Conservation (phyloP, 1,139 yeast genomes). For the Yamadazyma triangularis region DNA sequence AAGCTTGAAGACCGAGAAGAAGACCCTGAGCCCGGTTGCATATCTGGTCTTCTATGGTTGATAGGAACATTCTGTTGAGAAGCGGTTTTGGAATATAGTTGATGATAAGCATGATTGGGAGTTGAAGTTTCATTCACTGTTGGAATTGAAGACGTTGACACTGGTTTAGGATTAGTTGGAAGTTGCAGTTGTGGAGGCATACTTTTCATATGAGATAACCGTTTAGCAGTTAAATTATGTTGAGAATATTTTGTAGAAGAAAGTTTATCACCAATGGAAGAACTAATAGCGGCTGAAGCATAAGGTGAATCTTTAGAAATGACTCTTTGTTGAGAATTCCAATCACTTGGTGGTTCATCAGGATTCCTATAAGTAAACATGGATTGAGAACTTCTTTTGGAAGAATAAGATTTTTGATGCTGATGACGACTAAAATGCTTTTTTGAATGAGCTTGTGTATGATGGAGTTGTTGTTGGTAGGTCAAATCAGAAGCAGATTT, state of each 20-base stretch:
- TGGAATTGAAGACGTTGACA: too few species aligned
- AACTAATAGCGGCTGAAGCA: conserved; percentile 12
- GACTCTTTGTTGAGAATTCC: conserved; percentile 1
- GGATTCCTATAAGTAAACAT: conserved; percentile 12
- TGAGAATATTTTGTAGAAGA: conserved; percentile 13
- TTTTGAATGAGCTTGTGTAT: neutral
- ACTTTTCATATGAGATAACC: conserved; percentile 13
- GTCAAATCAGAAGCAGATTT: neutral
- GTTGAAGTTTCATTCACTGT: too few species aligned
- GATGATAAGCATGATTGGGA: too few species aligned
- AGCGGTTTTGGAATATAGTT: too few species aligned
- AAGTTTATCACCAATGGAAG: conserved; percentile 14
- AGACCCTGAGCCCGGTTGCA: too few species aligned
- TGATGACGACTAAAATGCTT: conserved; percentile 3
- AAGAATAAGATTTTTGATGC: neutral
- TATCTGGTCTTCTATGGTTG: too few species aligned
- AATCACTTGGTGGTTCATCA: conserved; percentile 8
- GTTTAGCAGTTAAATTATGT: conserved; percentile 15
- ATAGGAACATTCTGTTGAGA: too few species aligned
- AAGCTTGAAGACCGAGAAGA: too few species aligned
- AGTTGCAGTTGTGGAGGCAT: conserved; percentile 3
- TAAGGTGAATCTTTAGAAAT: conserved; percentile 12
- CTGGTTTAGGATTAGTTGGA: neutral
- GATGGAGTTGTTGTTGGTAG: neutral
- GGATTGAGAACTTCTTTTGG: conserved; percentile 10